Conservation (phyloP, 2,329 filamentous ascomycete species). For the Beauveria sp. region DNA sequence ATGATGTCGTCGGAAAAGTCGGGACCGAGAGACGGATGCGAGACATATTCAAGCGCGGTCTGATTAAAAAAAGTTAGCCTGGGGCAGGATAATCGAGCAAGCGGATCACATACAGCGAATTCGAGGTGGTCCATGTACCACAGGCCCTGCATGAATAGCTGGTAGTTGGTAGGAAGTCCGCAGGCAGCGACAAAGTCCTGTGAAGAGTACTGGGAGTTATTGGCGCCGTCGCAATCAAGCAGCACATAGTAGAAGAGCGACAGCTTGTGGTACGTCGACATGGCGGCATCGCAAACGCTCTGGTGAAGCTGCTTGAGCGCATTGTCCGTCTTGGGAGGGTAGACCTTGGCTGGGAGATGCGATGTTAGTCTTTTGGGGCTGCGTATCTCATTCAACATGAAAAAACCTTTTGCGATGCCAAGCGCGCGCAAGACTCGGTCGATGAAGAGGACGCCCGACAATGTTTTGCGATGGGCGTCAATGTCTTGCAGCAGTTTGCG, state of each 20-base stretch:
- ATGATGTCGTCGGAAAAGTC: slow-evolving; percentile 82
- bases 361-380: neutral
- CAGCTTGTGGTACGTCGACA: slow-evolving; percentile 69
- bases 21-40: slow-evolving; percentile 69
- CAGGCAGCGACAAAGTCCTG: slow-evolving; percentile 52
- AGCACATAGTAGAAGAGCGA: slow-evolving; percentile 79
- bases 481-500: slow-evolving; percentile 55
- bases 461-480: slow-evolving; percentile 55
- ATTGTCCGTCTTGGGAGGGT: slow-evolving; percentile 64
- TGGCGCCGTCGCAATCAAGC: slow-evolving; percentile 58
- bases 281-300: slow-evolving; percentile 56
- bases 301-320: slow-evolving; percentile 63
- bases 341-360: slow-evolving; percentile 48
- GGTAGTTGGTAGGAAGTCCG: slow-evolving; percentile 67
- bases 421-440: slow-evolving; percentile 67
- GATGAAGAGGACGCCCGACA: slow-evolving; percentile 69
- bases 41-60: slow-evolving; percentile 65
- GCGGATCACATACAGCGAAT: slow-evolving; percentile 44
- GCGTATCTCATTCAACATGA: neutral
- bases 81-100: slow-evolving; percentile 15
- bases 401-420: slow-evolving; percentile 58
- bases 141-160: slow-evolving; percentile 72
- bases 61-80: slow-evolving; percentile 21
- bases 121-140: slow-evolving; percentile 72
- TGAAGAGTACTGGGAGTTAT: slow-evolving; percentile 43